Percentiles rank a stretch among this genome's conserved stretches.
phyloP scores from a whole-genome alignment of 768 basidiomycete species.

The Termitomyces sp. region DNA sequence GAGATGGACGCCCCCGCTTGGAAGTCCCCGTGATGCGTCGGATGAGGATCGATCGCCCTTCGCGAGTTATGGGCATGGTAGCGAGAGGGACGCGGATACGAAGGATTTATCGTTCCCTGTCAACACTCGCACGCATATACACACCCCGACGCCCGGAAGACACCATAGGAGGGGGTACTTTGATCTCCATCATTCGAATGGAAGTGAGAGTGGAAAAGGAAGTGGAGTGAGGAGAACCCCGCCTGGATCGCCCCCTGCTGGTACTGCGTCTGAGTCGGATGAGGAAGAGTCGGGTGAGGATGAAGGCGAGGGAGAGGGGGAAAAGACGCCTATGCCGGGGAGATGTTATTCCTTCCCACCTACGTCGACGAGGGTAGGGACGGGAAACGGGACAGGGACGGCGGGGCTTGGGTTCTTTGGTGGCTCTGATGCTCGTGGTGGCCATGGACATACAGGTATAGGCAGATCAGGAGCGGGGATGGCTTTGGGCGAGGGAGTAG shows the following conservation, averaged over 20 bases:
- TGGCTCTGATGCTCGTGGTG: not conserved
- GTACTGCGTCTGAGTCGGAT: constrained; percentile 11
- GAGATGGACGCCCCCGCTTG: constrained; percentile 27
- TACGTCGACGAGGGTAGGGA: not conserved
- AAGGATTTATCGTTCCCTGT: constrained; percentile 31
- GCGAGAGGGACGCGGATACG: constrained; percentile 12
- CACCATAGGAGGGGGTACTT: constrained; percentile 60
- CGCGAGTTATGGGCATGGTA: not conserved
- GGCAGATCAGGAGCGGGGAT: not conserved
- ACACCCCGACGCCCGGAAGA: constrained; percentile 21
- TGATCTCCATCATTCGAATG: constrained; percentile 20
- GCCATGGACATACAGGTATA: not conserved
- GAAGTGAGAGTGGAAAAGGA: not conserved
- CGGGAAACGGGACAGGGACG: not conserved
- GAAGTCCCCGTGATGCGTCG: constrained; percentile 49
- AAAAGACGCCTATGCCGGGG: constrained; percentile 25
- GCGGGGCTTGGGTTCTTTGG: constrained; percentile 1
- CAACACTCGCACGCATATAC: not conserved
- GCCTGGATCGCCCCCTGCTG: constrained; percentile 41
- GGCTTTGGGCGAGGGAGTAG: too few species aligned
- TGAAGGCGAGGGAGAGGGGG: constrained; percentile 14
- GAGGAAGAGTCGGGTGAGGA: not conserved
- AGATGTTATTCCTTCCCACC: constrained; percentile 39
- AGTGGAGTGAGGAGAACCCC: constrained; percentile 43
- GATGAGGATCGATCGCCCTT: constrained; percentile 1